Evolutionary conservation across 2,329 filamentous ascomycete species (phyloP).

Genomic region (Phialophora chinensis): DNA sequence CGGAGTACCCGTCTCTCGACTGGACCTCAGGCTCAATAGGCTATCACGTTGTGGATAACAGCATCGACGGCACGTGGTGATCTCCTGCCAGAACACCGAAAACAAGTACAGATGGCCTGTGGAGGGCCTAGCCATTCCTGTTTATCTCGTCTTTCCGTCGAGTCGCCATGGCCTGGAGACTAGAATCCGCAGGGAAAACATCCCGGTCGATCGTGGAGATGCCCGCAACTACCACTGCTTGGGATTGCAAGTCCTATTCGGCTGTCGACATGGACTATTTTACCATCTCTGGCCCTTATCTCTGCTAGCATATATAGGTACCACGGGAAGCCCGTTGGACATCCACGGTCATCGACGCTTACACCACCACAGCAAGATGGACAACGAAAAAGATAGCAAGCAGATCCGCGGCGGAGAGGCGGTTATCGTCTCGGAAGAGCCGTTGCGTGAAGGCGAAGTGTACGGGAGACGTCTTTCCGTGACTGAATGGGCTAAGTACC

Average conservation of each 20-base stretch:
- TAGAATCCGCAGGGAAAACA: constrained; percentile 8
- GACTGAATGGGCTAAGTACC: constrained; percentile 34
- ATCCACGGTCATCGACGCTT: neutral
- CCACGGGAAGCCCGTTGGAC: neutral
- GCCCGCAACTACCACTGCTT: constrained; percentile 10
- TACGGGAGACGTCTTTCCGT: constrained; percentile 31
- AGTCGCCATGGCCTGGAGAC: neutral
- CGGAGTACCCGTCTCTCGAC: neutral
- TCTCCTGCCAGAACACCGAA: neutral
- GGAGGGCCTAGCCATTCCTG: neutral
- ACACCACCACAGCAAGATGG: neutral
- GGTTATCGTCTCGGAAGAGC: constrained; percentile 19
- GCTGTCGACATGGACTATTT: constrained; percentile 4
- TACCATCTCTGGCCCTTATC: constrained; percentile 17
- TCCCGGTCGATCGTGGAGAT: constrained; percentile 18
- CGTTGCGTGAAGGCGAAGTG: constrained; percentile 17
- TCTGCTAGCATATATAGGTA: constrained; percentile 10
- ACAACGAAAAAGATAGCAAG: constrained; percentile 7
- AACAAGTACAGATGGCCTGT: neutral
- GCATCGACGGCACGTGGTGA: neutral
- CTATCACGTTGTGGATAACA: neutral
- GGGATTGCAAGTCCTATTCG: neutral
- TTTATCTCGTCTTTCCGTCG: neutral
- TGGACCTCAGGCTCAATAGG: neutral
- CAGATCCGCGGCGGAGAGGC: constrained; percentile 11